Evolutionary conservation across 768 basidiomycete species (phyloP), one percentile per base, ranked within the genome.

Genomic region (Crepidotus variabilis): DNA sequence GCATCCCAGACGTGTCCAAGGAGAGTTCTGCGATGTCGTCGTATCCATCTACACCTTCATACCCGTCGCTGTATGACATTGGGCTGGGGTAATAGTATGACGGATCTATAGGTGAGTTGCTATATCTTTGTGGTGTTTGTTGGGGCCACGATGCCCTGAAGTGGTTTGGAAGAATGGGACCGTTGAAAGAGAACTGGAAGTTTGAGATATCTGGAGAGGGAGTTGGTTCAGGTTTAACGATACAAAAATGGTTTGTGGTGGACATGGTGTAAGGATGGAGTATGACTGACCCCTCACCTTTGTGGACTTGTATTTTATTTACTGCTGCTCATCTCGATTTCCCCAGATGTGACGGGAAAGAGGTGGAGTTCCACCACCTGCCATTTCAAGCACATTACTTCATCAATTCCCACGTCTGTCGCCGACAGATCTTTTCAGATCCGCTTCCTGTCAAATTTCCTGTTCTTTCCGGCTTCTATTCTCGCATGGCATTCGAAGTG

Each of bases 1-100:
- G 39, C 18, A 43, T 43, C 39, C 39, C 39, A 23, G 71, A 65
- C 2, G 75, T 73, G 20, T 82, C 70, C 55, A 82, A 81, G 21
- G 75, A 71, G 33, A 85, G 73, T 10, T 86, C 84, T 49, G 80
- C 74, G 16, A 72, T 69, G 58, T 87, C 84, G 56, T 86, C 86
- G 66, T 85, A 86, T 21, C 39, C 50, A 24, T 56, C 47, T 13
- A 14, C 47, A 49, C 47, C 47, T 23, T 28, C 55, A 18, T 56
- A 47, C 11, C 86, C 86, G 61, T 87, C 85, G 36, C 71, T 72
- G 66, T 83, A 83, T 20, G 80, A 72, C 64, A 81, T 57, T 68
- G 63, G 45, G 33, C 6, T 53, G 6, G 32, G 13, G 33, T 47
- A 11, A 35, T 55, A 39, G 10, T 23, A 43, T 10, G 47, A 35